Percentiles rank a stretch among this genome's conserved stretches.
phyloP scores from a whole-genome alignment of 2,329 filamentous ascomycete genomes.

The Truncatella angustata region DNA sequence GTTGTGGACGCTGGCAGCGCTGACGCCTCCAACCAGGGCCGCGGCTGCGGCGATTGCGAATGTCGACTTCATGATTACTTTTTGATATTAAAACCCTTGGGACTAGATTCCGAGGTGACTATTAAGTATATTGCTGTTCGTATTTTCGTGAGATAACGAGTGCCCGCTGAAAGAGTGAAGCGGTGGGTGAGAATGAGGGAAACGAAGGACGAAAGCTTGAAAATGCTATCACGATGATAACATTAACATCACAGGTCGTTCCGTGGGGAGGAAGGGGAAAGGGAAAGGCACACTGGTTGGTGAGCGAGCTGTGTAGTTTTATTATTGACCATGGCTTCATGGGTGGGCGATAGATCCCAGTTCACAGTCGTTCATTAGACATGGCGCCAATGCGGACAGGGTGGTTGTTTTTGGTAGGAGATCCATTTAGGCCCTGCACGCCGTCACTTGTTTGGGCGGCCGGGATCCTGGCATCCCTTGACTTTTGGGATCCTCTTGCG shows the following conservation, averaged over 20 bases:
- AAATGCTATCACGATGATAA: slow-evolving; percentile 47
- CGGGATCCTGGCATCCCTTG: slow-evolving; percentile 2
- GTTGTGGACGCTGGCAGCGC: slow-evolving; percentile 54
- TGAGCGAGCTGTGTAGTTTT: slow-evolving; percentile 38
- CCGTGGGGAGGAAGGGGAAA: slow-evolving; percentile 38
- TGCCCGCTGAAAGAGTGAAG: slow-evolving; percentile 90
- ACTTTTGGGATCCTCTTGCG: background rate
- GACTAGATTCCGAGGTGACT: slow-evolving; percentile 14
- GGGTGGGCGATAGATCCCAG: slow-evolving; percentile 10
- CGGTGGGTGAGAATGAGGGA: slow-evolving; percentile 54
- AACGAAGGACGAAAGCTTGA: slow-evolving; percentile 50
- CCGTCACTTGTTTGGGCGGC: background rate
- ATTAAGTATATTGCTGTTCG: slow-evolving; percentile 25
- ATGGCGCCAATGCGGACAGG: slow-evolving; percentile 10
- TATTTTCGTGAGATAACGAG: slow-evolving; percentile 57
- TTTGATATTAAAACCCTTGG: slow-evolving; percentile 11
- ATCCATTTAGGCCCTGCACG: background rate
- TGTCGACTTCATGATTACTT: slow-evolving; percentile 70
- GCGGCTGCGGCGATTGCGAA: slow-evolving; percentile 64
- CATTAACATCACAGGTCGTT: slow-evolving; percentile 49
- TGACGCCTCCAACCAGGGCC: slow-evolving; percentile 56
- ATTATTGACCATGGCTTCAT: slow-evolving; percentile 34
- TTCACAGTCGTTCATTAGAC: slow-evolving; percentile 7
- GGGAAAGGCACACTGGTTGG: slow-evolving; percentile 32
- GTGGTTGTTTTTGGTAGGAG: slow-evolving; percentile 12